phyloP scores from a whole-genome alignment of 2,329 filamentous ascomycete genomes.

The Neonectria sp. region DNA sequence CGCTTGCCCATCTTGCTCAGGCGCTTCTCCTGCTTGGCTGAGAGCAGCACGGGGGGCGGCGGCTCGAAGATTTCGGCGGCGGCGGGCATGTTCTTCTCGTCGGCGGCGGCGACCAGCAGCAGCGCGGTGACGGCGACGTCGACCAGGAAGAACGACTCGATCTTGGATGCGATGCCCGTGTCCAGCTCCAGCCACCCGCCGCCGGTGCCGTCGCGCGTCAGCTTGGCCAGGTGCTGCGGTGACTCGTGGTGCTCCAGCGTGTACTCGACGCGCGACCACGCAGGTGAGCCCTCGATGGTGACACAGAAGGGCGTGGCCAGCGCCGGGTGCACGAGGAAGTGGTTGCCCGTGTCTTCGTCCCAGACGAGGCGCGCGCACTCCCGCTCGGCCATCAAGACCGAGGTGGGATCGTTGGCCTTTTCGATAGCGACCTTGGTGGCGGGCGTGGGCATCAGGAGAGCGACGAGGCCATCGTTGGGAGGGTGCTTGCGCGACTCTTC shows the following conservation, averaged over 20 bases:
- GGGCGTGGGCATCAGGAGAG: slow-evolving; percentile 77
- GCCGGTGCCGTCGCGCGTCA: slow-evolving; percentile 73
- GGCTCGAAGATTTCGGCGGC: slow-evolving; percentile 71
- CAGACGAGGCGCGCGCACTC: slow-evolving; percentile 82
- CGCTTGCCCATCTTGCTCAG: slow-evolving; percentile 51
- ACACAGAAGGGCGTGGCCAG: slow-evolving; percentile 76
- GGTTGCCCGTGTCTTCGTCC: slow-evolving; percentile 72
- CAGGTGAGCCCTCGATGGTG: slow-evolving; percentile 69
- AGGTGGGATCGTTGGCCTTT: slow-evolving; percentile 70
- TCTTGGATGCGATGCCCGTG: slow-evolving; percentile 71
- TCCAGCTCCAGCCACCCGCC: slow-evolving; percentile 74
- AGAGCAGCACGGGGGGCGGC: slow-evolving; percentile 60
- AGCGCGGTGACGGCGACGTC: slow-evolving; percentile 75
- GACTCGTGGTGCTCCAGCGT: slow-evolving; percentile 76
- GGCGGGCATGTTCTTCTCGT: slow-evolving; percentile 63
- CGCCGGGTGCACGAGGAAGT: slow-evolving; percentile 76
- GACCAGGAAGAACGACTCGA: slow-evolving; percentile 73
- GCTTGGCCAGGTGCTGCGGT: slow-evolving; percentile 71
- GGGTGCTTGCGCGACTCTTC: slow-evolving; percentile 66
- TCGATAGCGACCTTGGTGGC: slow-evolving; percentile 76
- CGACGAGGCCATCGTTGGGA: slow-evolving; percentile 75
- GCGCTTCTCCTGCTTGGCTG: slow-evolving; percentile 45
- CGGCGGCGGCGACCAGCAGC: slow-evolving; percentile 70
- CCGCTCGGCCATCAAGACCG: slow-evolving; percentile 74
- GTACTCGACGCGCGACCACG: slow-evolving; percentile 75